These are phyloP conservation scores for Hypoxylon sp. DNA, from an alignment of 2,329 filamentous ascomycete species.

Conservation along the genomic window DNA sequence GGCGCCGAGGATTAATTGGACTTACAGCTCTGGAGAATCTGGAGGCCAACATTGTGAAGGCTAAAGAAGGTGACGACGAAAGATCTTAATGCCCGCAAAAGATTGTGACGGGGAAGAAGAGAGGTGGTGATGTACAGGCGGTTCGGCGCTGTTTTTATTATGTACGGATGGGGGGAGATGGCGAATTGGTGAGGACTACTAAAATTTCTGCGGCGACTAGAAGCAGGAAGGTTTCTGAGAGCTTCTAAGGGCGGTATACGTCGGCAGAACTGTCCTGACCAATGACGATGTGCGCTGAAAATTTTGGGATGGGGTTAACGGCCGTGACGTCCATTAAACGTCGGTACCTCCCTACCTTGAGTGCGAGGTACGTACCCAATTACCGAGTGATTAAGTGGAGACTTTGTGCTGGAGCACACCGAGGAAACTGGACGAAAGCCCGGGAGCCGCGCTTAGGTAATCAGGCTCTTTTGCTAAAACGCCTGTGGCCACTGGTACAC, in stretches of 20 bases:
- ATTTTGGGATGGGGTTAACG: slow-evolving; percentile 23
- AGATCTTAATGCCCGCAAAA: slow-evolving; percentile 39
- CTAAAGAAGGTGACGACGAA: slow-evolving; percentile 27
- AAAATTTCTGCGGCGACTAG: slow-evolving; percentile 47
- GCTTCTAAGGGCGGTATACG: slow-evolving; percentile 47
- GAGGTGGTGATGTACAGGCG: slow-evolving; percentile 48
- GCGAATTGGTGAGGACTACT: slow-evolving; percentile 39
- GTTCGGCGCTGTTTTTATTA: slow-evolving; percentile 46
- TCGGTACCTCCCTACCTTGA: not conserved
- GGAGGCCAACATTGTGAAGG: slow-evolving; percentile 75
- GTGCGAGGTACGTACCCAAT: slow-evolving; percentile 14
- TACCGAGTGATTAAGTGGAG: not conserved
- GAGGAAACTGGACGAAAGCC: not conserved
- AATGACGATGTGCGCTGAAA: slow-evolving; percentile 33
- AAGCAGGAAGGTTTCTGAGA: slow-evolving; percentile 47
- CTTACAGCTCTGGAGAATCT: slow-evolving; percentile 81
- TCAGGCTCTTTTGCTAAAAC: too few species aligned
- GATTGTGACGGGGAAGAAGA: slow-evolving; percentile 47
- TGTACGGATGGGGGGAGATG: slow-evolving; percentile 32
- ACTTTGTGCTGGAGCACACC: not conserved
- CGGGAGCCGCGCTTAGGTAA: slow-evolving; percentile 35
- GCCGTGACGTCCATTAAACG: slow-evolving; percentile 34
- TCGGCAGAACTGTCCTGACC: slow-evolving; percentile 40
- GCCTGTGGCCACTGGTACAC: too few species aligned
- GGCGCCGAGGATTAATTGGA: slow-evolving; percentile 44